A percentile compares a stretch with the other conserved stretches of the same genome.
Conservation (phyloP, 176 grass and related monocot species). For the Eleusine indica region DNA sequence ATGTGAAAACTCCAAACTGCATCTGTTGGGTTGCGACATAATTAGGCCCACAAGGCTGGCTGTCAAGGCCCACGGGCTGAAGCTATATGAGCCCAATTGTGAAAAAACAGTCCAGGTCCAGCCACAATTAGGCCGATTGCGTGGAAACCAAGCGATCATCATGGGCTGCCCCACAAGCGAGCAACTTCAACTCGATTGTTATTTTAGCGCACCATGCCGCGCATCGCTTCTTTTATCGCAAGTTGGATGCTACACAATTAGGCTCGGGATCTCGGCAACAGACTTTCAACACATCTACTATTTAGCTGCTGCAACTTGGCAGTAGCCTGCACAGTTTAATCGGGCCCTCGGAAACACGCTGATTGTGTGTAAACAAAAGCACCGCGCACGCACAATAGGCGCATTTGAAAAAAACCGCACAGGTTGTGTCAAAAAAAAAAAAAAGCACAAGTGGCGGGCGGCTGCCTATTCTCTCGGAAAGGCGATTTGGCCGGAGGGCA, state of each 20-base stretch:
- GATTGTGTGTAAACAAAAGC: conserved; percentile 1
- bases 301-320: not conserved
- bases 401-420: not conserved
- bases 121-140: not conserved
- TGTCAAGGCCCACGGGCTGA: not conserved
- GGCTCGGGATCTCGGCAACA: conserved; percentile 9
- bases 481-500: conserved; percentile 13
- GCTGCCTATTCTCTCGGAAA: conserved; percentile 38
- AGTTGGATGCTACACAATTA: conserved; percentile 9
- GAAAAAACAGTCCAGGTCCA: too few species aligned
- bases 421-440: too few species aligned
- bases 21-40: too few species aligned
- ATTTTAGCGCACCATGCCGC: not conserved
- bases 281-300: not conserved
- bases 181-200: not conserved
- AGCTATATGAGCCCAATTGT: not conserved
- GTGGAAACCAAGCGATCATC: not conserved
- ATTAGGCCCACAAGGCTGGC: not conserved
- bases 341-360: not conserved
- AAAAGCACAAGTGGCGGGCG: not conserved
- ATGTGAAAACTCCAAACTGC: too few species aligned
- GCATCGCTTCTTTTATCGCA: not conserved
- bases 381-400: not conserved
- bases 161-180: not conserved
- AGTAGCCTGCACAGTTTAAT: not conserved